Evolutionary conservation across 176 grass and related monocot species (phyloP), one percentile per base, ranked within the genome.

Genomic region (Tuctoria greenei): DNA sequence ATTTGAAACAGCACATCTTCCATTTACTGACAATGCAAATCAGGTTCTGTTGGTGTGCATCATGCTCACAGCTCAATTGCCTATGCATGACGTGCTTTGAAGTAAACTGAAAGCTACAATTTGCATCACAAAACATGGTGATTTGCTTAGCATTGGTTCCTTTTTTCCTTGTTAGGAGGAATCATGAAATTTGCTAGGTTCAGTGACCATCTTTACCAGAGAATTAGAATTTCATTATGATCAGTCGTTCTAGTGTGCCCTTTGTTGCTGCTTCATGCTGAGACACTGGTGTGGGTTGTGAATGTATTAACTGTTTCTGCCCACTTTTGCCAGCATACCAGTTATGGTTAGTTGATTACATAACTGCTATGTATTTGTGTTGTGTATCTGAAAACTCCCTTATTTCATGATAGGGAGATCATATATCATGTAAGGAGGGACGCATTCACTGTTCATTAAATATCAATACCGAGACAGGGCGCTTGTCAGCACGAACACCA

Each of bases 401-500:
- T 64, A 54, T 10, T 55, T 41, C 78, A 64, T 71, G 38, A 27
- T 56, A 93, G 94, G 90, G 84, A 83, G 79, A 63, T 83, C 84
- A 76, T 89, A 93, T 97, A 83, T 93, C 94, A 66, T 97, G 94
- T 69, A 16, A 51, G 3, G 75, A 89, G 46, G 88, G 94, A 1
- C 77, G 94, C 38, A 67, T 97, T 77, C 94, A 97, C 78, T 93
- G 86, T 91, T 97, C 94, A 13, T 75, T 97, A 74, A 97, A 97
- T 84, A 97, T 97, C 78, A 97, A 97, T 78, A 97, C 94, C 60
- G 90, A 97, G 75, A 93, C 94, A 44, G 90, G 94, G 15, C 86
- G 94, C 46, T 87, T 97, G 78, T 97, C 94, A 81, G 86, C 94
- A 64, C 86, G 94, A 77, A 86, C 77, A 61, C 94, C 94, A 67